Base-by-base conservation (phyloP, 805 yeast species). In the Sugiyamaella valdiviana region DNA sequence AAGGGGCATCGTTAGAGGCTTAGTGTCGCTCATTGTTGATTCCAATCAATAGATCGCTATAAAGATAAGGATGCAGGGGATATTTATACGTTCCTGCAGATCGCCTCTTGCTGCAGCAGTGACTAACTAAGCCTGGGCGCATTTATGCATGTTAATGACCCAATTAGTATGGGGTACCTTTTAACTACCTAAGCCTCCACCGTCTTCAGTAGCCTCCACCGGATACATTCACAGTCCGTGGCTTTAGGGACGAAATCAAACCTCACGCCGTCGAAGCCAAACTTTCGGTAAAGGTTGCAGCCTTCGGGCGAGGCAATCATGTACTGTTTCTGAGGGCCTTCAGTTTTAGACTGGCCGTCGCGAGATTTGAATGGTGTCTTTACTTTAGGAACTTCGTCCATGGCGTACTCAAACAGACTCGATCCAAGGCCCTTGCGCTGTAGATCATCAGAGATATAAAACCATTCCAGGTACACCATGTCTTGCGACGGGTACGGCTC, bases 391-490 rank as follows among this genome's bases (percentile, higher is more conserved):
- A 52, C 22, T 5, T 16, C 29, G 15, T 39, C 41, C 40, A 53
- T 9, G 10, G 40, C 17, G 19, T 39, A 29, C 15, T 43, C 29
- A 38, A 53, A 39, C 23, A 53, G 40, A 24, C n/a, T 16, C n/a
- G 17, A n/a, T 1, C 57, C 57, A 2, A 52, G 49, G 2, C 57
- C 57, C 36, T 44, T 42, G 5, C 51, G 26, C 37, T 53, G 55
- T 22, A 46, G 44, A 6, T 41, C 38, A 3, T 49, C 45, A 19
- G 38, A 22, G 20, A 52, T 41, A 17, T 36, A 36, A 26, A 53
- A 53, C 17, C 17, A 44, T 7, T 23, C n/a, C 9, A 53, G 45
- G 42, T 52, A 47, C 10, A 24, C 36, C 46, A 46, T 44, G 12
- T 40, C 42, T 5, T 24, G 22, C 12, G 39, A 16, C 2, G 45